Base-by-base conservation (phyloP, 495 filamentous ascomycete genomes). In the Penicillium dipodomyicola region DNA sequence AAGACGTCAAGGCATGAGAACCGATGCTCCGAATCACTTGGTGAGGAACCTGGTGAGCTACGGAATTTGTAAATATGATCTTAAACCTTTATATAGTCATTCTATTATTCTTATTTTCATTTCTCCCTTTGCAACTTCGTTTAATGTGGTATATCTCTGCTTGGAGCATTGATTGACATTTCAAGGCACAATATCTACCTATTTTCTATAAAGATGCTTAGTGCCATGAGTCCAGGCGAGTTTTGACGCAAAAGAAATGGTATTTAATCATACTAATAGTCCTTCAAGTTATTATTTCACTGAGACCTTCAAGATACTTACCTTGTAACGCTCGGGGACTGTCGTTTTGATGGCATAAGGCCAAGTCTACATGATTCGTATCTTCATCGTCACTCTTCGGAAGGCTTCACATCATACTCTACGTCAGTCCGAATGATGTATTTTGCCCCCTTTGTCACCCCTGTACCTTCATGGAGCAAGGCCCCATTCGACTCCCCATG, bases 381-480 rank as follows among this genome's bases (percentile, higher is more conserved):
- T 41, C 2, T 17, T 44, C 17, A 19, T 50, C 25, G 35, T 58
- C 49, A 35, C 27, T 54, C 52, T 14, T 64, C 56, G 23, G 39
- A 58, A 15, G 69, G 65, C 39, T 69, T 67, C n/a, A 74, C 65
- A 48, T 74, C 72, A 49, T 74, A 74, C 64, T 74, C 72, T 57
- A 74, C 70, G 49, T 74, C 72, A 5, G 67, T 70, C 27, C 72
- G 40, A 39, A 74, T 72, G n/a, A 74, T 74, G 58, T 74, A 74
- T 49, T 74, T 74, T 2, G 72, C 72, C 5, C 72, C 72, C 49
- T 67, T 72, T 52, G 65, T 58, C 1, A 74, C 72, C 14, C 72
- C 70, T 0, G 72, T 74, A 8, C 72, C 72, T 54, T 74, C 72
- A 66, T 74, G 72, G 25, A 74, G 48, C 51, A 74, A 58, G 9